These are phyloP conservation scores for Eucalyptus brandiana DNA, from an alignment of 345 rosid species.

Conservation along the genomic window DNA sequence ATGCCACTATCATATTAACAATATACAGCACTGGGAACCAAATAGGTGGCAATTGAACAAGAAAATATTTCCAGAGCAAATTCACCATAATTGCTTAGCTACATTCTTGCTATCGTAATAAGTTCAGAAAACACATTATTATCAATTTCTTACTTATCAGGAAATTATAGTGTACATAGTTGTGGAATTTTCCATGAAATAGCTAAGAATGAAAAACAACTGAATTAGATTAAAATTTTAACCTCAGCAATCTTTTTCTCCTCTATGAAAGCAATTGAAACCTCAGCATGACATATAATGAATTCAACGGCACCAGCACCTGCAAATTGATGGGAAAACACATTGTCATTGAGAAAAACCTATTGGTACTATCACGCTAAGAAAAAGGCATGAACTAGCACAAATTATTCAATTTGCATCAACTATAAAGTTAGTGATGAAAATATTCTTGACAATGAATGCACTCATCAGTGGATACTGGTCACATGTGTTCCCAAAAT, in stretches of 20 bases:
- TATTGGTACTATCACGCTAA: background rate
- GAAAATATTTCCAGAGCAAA: background rate
- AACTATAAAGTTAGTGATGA: background rate
- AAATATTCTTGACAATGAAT: background rate
- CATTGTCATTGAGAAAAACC: background rate
- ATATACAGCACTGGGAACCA: too few relatives aligned
- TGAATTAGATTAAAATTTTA: background rate
- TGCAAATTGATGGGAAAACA: constrained; percentile 4
- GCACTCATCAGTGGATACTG: background rate
- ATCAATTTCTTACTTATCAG: background rate
- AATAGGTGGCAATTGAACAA: background rate
- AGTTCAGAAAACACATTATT: background rate
- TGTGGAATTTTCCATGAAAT: background rate
- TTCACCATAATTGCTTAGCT: background rate
- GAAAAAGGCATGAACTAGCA: too few relatives aligned
- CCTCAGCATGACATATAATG: constrained; percentile 80
- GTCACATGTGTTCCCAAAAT: background rate
- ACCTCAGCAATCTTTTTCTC: constrained; percentile 91
- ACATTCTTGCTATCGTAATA: background rate
- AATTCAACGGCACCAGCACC: constrained; percentile 96
- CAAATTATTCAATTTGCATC: background rate
- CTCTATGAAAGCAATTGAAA: constrained; percentile 80
- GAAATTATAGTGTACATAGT: background rate
- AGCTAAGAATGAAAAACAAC: background rate
- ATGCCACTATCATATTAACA: background rate